Conservation (phyloP, 441 rosid species). For the Gossypium laxum region DNA sequence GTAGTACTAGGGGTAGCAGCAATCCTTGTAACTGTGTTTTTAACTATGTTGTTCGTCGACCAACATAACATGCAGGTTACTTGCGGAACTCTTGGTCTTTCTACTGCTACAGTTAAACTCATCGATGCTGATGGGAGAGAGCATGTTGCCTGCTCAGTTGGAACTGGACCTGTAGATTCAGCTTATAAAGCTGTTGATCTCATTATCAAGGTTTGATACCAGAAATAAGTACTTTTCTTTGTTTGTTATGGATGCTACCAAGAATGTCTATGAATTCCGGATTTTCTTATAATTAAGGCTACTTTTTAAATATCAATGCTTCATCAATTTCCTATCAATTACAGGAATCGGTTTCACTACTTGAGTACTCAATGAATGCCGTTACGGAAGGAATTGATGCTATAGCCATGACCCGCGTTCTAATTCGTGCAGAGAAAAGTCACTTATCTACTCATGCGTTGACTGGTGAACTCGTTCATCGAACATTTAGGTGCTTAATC, state of each 20-base stretch:
- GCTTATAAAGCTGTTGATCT: constrained; percentile 90
- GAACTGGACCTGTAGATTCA: constrained; percentile 91
- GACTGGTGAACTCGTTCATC: constrained; percentile 42
- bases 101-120: constrained; percentile 87
- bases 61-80: constrained; percentile 44
- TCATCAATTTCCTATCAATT: not conserved
- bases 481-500: constrained; percentile 52
- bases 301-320: not conserved
- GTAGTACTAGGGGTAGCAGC: not conserved
- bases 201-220: constrained; percentile 53
- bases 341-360: constrained; percentile 62
- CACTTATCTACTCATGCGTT: constrained; percentile 39
- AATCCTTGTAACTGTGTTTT: not conserved
- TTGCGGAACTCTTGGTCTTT: constrained; percentile 81
- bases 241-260: not conserved
- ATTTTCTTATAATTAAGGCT: not conserved
- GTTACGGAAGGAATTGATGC: constrained; percentile 92
- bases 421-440: constrained; percentile 49
- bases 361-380: constrained; percentile 72
- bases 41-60: not conserved
- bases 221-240: not conserved
- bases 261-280: not conserved
- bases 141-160: constrained; percentile 67
- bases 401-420: constrained; percentile 80
- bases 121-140: constrained; percentile 51